Evolutionary conservation across 2,329 filamentous ascomycete species (phyloP).

Genomic region (Fusarium virguliforme): DNA sequence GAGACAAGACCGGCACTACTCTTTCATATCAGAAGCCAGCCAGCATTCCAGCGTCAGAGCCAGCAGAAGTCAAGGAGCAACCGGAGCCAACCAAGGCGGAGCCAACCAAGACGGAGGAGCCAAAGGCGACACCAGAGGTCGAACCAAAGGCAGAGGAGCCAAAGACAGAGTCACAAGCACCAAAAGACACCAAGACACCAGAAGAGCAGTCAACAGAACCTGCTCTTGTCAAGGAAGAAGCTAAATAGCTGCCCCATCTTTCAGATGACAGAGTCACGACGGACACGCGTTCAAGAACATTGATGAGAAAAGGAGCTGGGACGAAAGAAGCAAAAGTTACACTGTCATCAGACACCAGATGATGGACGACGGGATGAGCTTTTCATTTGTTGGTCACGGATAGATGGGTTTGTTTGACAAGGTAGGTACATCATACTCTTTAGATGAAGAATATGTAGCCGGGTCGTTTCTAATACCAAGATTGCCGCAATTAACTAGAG

Average conservation of each 20-base stretch:
- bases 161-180: constrained; percentile 4
- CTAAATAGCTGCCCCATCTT: constrained; percentile 9
- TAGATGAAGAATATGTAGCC: constrained; percentile 1
- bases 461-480: constrained; percentile 19
- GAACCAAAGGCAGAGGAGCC: not conserved
- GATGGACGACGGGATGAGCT: constrained; percentile 38
- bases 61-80: constrained; percentile 4
- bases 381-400: constrained; percentile 37
- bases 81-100: constrained; percentile 17
- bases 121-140: not conserved
- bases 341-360: constrained; percentile 22
- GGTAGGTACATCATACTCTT: not conserved
- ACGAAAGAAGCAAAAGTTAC: constrained; percentile 19
- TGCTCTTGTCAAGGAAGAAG: constrained; percentile 15
- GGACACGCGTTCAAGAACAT: constrained; percentile 4
- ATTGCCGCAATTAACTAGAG: not conserved
- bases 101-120: constrained; percentile 11
- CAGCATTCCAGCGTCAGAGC: not conserved
- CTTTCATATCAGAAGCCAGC: constrained; percentile 9
- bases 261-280: not conserved
- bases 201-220: not conserved
- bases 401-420: constrained; percentile 21
- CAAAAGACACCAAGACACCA: not conserved
- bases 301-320: not conserved
- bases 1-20: constrained; percentile 11